Base-by-base conservation (phyloP, 2,329 filamentous ascomycete genomes). In the Mollisiaceae sp. region DNA sequence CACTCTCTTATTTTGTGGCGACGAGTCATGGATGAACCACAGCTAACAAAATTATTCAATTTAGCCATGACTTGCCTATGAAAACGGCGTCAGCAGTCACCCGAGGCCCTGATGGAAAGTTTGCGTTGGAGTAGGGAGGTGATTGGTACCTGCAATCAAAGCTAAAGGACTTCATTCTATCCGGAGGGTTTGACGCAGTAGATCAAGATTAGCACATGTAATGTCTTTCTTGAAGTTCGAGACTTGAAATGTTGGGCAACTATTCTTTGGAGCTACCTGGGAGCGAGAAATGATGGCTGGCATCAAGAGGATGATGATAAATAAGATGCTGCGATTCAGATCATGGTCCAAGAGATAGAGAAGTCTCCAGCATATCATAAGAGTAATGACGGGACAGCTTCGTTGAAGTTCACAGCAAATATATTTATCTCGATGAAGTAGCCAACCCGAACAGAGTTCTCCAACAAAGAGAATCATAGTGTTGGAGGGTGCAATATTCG, bases 201-300 rank as follows among this genome's bases (percentile, higher is more conserved):
- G 14, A 36, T 65, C 54, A 54, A 59, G 1, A 62, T 50, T 18
- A 59, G 15, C 38, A 41, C 43, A 14, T 56, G 47, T 27, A 59
- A 64, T 27, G 22, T 60, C 15, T 60, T 57, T 32, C 41, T 56
- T 22, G 52, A 59, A 32, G 52, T 63, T 6, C 22, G 20, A 32
- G 54, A 65, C 56, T 45, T 52, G 18, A 62, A 59, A 47, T n/a
- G 43, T 36, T 66, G 52, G 60, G 62, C 59, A 5, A 15, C 58
- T 35, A 36, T 59, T 9, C 32, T 60, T 14, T 68, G 61, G 64
- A 65, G 67, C 35, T 69, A 65, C n/a, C 36, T 67, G 8, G 62
- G 62, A 12, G 38, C 54, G 27, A 61, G 55, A 20, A 52, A 60
- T 18, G 27, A 36, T 15, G 64, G 65, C 2, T 67, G 62, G 63